Conservation (phyloP, 1,139 yeast species). For the Hemisphaericaspora subhashii region DNA sequence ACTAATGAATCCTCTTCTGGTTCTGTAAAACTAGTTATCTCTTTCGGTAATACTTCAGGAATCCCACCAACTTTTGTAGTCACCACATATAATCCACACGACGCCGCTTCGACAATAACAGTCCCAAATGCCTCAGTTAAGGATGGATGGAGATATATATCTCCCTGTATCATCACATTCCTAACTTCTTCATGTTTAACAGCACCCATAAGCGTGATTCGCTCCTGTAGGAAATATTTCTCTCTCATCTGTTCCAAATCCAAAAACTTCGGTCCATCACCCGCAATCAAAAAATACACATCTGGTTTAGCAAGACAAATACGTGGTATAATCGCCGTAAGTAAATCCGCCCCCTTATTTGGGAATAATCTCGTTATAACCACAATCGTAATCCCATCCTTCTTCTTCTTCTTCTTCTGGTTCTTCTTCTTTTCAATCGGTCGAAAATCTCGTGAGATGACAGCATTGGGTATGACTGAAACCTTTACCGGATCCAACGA, state of each 20-base stretch:
- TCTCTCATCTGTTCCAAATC: slow-evolving; percentile 97
- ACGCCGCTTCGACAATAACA: slow-evolving; percentile 94
- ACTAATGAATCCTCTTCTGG: slow-evolving; percentile 82
- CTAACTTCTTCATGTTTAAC: slow-evolving; percentile 91
- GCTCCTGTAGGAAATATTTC: slow-evolving; percentile 76
- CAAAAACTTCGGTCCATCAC: slow-evolving; percentile 94
- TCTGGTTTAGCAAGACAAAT: slow-evolving; percentile 65
- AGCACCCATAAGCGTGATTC: slow-evolving; percentile 83
- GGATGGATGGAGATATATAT: slow-evolving; percentile 90
- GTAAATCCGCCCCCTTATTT: slow-evolving; percentile 93
- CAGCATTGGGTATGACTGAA: slow-evolving; percentile 96
- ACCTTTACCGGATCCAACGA: slow-evolving; percentile 75
- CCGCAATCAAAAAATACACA: slow-evolving; percentile 85
- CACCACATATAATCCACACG: slow-evolving; percentile 91
- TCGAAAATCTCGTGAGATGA: slow-evolving; percentile 74
- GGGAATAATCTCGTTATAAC: slow-evolving; percentile 90
- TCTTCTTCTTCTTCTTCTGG: slow-evolving; percentile 10
- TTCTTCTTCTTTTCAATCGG: slow-evolving; percentile 44
- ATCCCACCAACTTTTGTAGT: slow-evolving; percentile 97
- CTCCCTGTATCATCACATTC: slow-evolving; percentile 90
- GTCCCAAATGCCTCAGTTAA: slow-evolving; percentile 98
- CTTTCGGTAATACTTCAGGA: slow-evolving; percentile 90
- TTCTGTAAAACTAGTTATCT: slow-evolving; percentile 90
- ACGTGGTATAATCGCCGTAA: slow-evolving; percentile 82
- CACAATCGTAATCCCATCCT: slow-evolving; percentile 64